A percentile compares a stretch with the other conserved stretches of the same genome.
These are phyloP conservation scores for Rhizopogon parksii DNA, from an alignment of 1,284 basidiomycete species.

Conservation along the genomic window DNA sequence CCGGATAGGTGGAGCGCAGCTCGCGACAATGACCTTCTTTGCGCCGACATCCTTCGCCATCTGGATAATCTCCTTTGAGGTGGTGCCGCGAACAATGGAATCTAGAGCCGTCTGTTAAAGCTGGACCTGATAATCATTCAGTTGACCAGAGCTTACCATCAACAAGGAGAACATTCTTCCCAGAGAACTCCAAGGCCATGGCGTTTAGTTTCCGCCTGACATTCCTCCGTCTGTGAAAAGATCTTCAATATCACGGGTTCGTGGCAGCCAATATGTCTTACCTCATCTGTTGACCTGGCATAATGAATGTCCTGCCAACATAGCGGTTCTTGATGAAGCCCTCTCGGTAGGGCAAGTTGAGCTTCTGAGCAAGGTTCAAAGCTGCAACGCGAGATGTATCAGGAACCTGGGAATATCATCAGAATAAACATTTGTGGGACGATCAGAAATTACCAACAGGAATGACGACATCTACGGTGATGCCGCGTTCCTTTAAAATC, in stretches of 20 bases:
- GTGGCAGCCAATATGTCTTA: constrained; percentile 23
- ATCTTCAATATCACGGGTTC: not conserved
- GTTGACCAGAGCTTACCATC: constrained; percentile 57
- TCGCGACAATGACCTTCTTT: constrained; percentile 95
- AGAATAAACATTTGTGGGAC: constrained; percentile 1
- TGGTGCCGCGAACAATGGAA: constrained; percentile 98
- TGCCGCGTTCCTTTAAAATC: constrained; percentile 62
- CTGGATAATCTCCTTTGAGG: constrained; percentile 97
- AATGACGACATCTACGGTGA: constrained; percentile 91
- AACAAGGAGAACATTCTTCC: constrained; percentile 92
- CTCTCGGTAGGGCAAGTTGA: constrained; percentile 91
- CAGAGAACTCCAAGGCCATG: constrained; percentile 97
- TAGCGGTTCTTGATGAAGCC: constrained; percentile 99
- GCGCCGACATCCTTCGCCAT: constrained; percentile 99
- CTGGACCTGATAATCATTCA: not conserved
- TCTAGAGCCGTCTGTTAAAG: constrained; percentile 40
- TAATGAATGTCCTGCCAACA: constrained; percentile 98
- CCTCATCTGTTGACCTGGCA: constrained; percentile 97
- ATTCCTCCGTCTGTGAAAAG: constrained; percentile 71
- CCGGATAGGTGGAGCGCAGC: constrained; percentile 94
- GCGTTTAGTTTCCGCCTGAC: constrained; percentile 96
- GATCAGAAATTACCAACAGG: constrained; percentile 52
- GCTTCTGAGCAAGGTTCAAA: constrained; percentile 88
- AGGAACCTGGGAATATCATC: constrained; percentile 56
- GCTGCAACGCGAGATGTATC: constrained; percentile 97